phyloP scores from a whole-genome alignment of 768 basidiomycete species.

The Lentinula lateritia region DNA sequence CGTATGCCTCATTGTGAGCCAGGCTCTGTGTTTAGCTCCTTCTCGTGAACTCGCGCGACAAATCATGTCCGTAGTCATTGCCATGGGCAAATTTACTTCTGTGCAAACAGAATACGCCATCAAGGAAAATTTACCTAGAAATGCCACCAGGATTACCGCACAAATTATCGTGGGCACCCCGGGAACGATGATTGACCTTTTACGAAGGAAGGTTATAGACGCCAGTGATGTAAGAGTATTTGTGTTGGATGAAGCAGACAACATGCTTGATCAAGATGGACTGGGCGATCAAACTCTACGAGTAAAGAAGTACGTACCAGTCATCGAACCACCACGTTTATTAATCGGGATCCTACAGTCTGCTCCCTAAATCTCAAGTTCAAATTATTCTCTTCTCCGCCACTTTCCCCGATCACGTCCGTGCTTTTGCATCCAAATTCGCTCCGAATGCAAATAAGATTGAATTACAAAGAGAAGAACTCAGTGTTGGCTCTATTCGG shows the following conservation, averaged over 20 bases:
- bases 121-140: slow-evolving; percentile 73
- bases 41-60: slow-evolving; percentile 96
- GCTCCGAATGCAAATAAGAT: slow-evolving; percentile 96
- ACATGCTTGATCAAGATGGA: slow-evolving; percentile 95
- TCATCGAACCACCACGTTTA: not conserved
- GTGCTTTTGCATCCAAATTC: slow-evolving; percentile 86
- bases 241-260: slow-evolving; percentile 97
- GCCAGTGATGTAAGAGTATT: slow-evolving; percentile 81
- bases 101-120: slow-evolving; percentile 96
- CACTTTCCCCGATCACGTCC: slow-evolving; percentile 93
- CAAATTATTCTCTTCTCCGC: slow-evolving; percentile 98
- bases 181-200: slow-evolving; percentile 88
- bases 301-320: slow-evolving; percentile 77
- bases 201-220: slow-evolving; percentile 75
- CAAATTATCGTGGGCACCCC: slow-evolving; percentile 96
- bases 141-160: slow-evolving; percentile 65
- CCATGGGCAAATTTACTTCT: slow-evolving; percentile 92
- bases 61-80: slow-evolving; percentile 90
- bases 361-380: slow-evolving; percentile 47
- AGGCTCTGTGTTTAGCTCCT: slow-evolving; percentile 97
- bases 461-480: slow-evolving; percentile 87
- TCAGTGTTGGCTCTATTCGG: slow-evolving; percentile 89
- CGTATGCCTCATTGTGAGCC: not conserved
- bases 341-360: slow-evolving; percentile 28
- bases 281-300: slow-evolving; percentile 90